These are phyloP conservation scores for Trichoderma pleuroti DNA, from an alignment of 2,329 filamentous ascomycete genomes.

Conservation along the genomic window DNA sequence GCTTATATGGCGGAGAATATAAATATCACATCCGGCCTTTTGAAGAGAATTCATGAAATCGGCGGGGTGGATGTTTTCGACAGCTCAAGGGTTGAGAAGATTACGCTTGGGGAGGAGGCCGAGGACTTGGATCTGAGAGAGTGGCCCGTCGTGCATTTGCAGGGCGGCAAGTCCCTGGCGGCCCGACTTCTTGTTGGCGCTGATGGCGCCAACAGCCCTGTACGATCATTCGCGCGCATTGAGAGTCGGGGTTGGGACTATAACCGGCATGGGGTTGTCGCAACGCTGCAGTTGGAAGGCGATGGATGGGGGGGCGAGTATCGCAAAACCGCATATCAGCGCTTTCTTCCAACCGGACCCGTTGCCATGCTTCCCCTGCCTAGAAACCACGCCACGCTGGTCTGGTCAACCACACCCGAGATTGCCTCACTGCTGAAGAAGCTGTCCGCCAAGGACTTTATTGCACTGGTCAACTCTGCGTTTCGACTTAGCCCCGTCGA, in stretches of 20 bases:
- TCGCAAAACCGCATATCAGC: constrained; percentile 81
- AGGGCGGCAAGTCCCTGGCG: constrained; percentile 63
- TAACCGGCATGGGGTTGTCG: constrained; percentile 82
- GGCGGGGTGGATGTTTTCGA: constrained; percentile 69
- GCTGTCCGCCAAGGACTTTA: constrained; percentile 68
- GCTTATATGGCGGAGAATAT: constrained; percentile 97
- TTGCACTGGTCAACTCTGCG: constrained; percentile 86
- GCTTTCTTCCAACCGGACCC: constrained; percentile 89
- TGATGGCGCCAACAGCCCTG: constrained; percentile 91
- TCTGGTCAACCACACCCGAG: constrained; percentile 88
- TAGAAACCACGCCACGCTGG: constrained; percentile 75
- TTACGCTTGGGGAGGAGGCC: constrained; percentile 66
- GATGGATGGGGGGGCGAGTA: constrained; percentile 52
- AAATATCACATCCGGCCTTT: constrained; percentile 77
- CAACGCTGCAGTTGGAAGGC: constrained; percentile 72
- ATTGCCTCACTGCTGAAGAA: constrained; percentile 77
- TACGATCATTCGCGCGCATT: constrained; percentile 85
- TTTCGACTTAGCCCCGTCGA: constrained; percentile 80
- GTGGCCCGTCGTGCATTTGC: constrained; percentile 81
- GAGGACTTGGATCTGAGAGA: constrained; percentile 72
- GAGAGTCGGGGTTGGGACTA: constrained; percentile 91
- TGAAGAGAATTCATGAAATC: constrained; percentile 67
- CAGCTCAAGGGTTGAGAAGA: constrained; percentile 73
- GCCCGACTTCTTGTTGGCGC: constrained; percentile 87
- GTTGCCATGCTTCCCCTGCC: constrained; percentile 89